A percentile compares a stretch with the other conserved stretches of the same genome.
Conservation (phyloP, 1,284 basidiomycete species). For the Cutaneotrichosporon spelunceum region DNA sequence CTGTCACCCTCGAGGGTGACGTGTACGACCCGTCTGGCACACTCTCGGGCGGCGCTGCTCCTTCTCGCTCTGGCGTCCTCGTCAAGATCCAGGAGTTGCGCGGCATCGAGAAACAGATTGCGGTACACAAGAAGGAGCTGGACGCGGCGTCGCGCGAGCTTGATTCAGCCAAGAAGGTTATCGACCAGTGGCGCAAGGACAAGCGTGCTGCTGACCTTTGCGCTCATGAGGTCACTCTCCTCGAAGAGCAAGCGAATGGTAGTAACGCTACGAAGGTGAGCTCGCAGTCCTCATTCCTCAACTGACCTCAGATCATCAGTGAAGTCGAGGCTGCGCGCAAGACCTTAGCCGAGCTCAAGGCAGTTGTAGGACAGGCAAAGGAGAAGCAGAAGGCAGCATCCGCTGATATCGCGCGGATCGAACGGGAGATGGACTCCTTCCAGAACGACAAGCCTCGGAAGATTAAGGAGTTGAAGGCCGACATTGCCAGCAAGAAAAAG, state of each 20-base stretch:
- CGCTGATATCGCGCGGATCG: constrained; percentile 77
- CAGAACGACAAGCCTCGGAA: constrained; percentile 98
- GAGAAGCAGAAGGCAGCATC: constrained; percentile 72
- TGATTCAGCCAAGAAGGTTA: constrained; percentile 57
- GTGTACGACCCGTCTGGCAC: constrained; percentile 96
- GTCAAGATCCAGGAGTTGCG: constrained; percentile 82
- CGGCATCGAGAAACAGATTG: constrained; percentile 60
- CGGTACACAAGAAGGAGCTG: constrained; percentile 58
- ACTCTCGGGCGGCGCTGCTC: constrained; percentile 85
- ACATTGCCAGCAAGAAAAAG: constrained; percentile 76
- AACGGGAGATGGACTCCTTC: constrained; percentile 97
- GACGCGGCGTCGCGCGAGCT: constrained; percentile 62
- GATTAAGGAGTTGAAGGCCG: constrained; percentile 85
- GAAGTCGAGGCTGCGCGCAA: constrained; percentile 71
- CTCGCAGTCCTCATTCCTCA: neutral
- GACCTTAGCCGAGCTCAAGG: constrained; percentile 65
- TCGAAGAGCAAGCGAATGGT: constrained; percentile 80
- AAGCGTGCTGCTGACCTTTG: constrained; percentile 79
- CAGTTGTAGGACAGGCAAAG: constrained; percentile 64
- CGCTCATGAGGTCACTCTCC: constrained; percentile 75
- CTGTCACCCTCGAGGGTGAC: constrained; percentile 91
- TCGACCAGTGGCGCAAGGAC: constrained; percentile 68
- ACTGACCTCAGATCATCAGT: constrained; percentile 61
- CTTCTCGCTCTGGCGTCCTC: constrained; percentile 70
- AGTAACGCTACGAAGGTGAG: constrained; percentile 84